A percentile compares a stretch with the other conserved stretches of the same genome.
Conservation (phyloP, 768 basidiomycete species). For the Suillus fuscotomentosus region DNA sequence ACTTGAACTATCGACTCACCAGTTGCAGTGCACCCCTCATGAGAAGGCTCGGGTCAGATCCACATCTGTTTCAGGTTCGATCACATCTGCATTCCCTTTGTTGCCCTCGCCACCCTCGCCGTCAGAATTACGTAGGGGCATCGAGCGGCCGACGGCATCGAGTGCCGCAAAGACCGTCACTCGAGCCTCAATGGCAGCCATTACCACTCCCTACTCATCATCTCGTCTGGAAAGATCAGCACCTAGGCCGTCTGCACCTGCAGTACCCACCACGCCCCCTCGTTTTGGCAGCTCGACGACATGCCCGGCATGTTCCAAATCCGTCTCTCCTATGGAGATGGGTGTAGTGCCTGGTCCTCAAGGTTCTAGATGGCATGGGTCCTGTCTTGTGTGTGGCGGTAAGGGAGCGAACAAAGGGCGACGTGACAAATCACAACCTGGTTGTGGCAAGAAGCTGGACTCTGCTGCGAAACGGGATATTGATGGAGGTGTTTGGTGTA, state of each 20-base stretch:
- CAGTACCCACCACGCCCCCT: slow-evolving; percentile 19
- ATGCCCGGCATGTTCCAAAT: slow-evolving; percentile 74
- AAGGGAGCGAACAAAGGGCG: slow-evolving; percentile 44
- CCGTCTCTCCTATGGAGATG: slow-evolving; percentile 80
- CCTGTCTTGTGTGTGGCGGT: slow-evolving; percentile 81
- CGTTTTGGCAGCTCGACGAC: slow-evolving; percentile 39
- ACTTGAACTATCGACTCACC: slow-evolving; percentile 10
- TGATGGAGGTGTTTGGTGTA: slow-evolving; percentile 76
- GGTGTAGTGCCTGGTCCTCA: slow-evolving; percentile 86
- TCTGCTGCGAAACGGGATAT: slow-evolving; percentile 75
- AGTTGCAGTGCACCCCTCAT: slow-evolving; percentile 42
- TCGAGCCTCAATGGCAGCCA: slow-evolving; percentile 12
- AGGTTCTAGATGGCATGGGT: slow-evolving; percentile 75
- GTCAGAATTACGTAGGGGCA: slow-evolving; percentile 19
- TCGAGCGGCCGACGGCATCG: slow-evolving; percentile 12
- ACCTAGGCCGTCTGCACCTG: slow-evolving; percentile 11
- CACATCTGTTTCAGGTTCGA: slow-evolving; percentile 5
- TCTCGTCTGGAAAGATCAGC: slow-evolving; percentile 30
- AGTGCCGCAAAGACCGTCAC: slow-evolving; percentile 1
- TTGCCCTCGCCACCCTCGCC: slow-evolving; percentile 16
- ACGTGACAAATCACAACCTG: slow-evolving; percentile 59
- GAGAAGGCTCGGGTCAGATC: slow-evolving; percentile 27
- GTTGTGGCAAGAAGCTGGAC: slow-evolving; percentile 82
- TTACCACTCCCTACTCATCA: slow-evolving; percentile 22
- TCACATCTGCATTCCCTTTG: slow-evolving; percentile 14